Conservation (phyloP, 164 flowering plant species). For the Chloranthus sessilifolius region DNA sequence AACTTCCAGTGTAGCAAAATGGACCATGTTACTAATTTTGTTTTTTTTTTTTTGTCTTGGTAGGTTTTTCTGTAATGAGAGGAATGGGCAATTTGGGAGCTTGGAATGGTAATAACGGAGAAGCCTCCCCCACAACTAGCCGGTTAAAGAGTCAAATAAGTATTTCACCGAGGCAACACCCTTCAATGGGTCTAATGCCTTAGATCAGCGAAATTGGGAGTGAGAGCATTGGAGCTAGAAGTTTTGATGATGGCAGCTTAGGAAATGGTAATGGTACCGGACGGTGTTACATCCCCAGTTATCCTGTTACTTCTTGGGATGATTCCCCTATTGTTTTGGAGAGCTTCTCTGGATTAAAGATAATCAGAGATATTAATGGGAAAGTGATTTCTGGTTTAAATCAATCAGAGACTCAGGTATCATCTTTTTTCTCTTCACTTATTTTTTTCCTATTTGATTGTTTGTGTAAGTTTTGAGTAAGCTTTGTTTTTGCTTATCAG, state of each 20-base stretch:
- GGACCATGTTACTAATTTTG: too few species aligned
- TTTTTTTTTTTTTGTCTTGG: slow-evolving; percentile 6
- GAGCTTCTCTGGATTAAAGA: slow-evolving; percentile 26
- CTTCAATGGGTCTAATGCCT: slow-evolving; percentile 40
- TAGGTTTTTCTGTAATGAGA: slow-evolving; percentile 55
- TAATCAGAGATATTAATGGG: slow-evolving; percentile 30
- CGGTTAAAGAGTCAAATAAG: slow-evolving; percentile 38
- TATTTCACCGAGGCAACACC: slow-evolving; percentile 32
- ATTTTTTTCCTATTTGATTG: background rate
- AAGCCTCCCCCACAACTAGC: slow-evolving; percentile 29
- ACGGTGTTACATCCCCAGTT: slow-evolving; percentile 32
- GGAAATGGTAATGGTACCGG: slow-evolving; percentile 20
- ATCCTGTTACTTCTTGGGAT: slow-evolving; percentile 55
- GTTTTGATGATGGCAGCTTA: slow-evolving; percentile 28
- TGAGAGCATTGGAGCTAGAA: slow-evolving; percentile 26
- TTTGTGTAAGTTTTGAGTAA: too few species aligned
- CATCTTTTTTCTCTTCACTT: background rate
- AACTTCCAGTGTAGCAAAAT: too few species aligned
- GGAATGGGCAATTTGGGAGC: slow-evolving; percentile 41
- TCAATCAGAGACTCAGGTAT: slow-evolving; percentile 41
- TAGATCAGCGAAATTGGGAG: slow-evolving; percentile 44
- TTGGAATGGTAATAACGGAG: slow-evolving; percentile 29
- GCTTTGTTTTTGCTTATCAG: slow-evolving; percentile 32
- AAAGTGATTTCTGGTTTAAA: slow-evolving; percentile 31
- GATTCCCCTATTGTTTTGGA: slow-evolving; percentile 43